Percentiles rank a stretch among this genome's conserved stretches.
Conservation (phyloP, 345 rosid species). For the Ceriops decandra region DNA sequence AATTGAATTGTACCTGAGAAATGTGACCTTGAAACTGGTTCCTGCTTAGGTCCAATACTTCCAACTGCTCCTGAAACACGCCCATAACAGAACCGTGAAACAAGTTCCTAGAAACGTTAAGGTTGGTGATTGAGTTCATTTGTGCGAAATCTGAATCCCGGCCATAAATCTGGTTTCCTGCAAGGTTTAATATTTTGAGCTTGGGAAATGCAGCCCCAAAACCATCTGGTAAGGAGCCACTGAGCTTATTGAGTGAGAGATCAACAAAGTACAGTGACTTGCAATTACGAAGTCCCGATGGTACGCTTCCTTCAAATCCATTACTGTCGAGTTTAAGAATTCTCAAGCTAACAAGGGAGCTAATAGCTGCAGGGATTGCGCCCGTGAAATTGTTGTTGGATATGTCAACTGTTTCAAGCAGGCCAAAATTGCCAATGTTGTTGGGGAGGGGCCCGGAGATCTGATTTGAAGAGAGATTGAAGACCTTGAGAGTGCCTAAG, state of each 20-base stretch:
- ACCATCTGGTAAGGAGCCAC: slow-evolving; percentile 68
- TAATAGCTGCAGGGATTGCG: slow-evolving; percentile 65
- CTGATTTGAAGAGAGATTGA: slow-evolving; percentile 70
- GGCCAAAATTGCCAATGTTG: slow-evolving; percentile 83
- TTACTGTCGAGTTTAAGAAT: slow-evolving; percentile 57
- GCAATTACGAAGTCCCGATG: slow-evolving; percentile 51
- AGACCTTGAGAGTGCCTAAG: slow-evolving; percentile 54
- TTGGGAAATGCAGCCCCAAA: slow-evolving; percentile 73
- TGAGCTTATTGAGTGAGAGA: slow-evolving; percentile 65
- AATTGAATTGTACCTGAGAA: slow-evolving; percentile 76
- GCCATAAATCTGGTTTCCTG: slow-evolving; percentile 61
- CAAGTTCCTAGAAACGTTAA: slow-evolving; percentile 66
- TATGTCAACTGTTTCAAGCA: slow-evolving; percentile 61
- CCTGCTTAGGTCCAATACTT: slow-evolving; percentile 69
- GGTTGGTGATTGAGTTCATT: slow-evolving; percentile 49
- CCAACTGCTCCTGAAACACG: slow-evolving; percentile 44
- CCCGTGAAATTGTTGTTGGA: slow-evolving; percentile 71
- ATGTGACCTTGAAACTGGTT: slow-evolving; percentile 80
- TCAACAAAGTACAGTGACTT: slow-evolving; percentile 55
- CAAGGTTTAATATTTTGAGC: slow-evolving; percentile 64
- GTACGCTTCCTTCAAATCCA: slow-evolving; percentile 56
- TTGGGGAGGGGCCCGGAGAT: slow-evolving; percentile 69
- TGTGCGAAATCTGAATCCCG: slow-evolving; percentile 43
- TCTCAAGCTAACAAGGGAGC: slow-evolving; percentile 55
- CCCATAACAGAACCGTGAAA: slow-evolving; percentile 61